Evolutionary conservation across 2,329 filamentous ascomycete species (phyloP), one percentile per base, ranked within the genome.

Genomic region (Epichloe coenophiala): DNA sequence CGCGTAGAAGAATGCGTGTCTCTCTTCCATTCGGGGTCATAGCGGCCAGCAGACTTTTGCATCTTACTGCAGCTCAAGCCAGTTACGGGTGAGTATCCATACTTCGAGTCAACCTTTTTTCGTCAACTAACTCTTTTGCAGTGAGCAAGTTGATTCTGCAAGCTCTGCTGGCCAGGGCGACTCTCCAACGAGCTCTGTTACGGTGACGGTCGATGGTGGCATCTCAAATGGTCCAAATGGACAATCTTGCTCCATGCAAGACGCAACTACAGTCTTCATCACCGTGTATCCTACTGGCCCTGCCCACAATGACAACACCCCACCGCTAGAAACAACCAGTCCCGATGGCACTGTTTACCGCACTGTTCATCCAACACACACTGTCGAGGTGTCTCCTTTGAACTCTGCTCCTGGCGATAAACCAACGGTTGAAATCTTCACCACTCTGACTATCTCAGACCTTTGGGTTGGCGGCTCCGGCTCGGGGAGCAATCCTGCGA

Each of bases 181-280:
- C 31, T 44, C 31, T 46, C 48, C 50, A 3, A 44, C 49, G 40
- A 50, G 51, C 23, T 47, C 49, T 23, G 21, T 51, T 17, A 52
- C 47, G n/a, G 51, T 52, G 23, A 49, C 40, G 19, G 47, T 42
- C 35, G 47, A 48, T 37, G 41, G 42, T 33, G 50, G 52, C 37
- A 47, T 45, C 37, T 49, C 54, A 4, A 50, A 40, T 27, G 52
- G 41, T 4, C 27, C 45, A 36, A 45, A 43, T 45, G 55, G 42
- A 40, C 58, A 62, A 45, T 71, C 66, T 23, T 76, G 74, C 56
- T 62, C 66, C 53, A 52, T 64, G 40, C 58, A 65, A 51, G 60
- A 60, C 7, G 69, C 68, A 37, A 68, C 65, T 37, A 76, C 74
- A 39, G 66, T 76, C 53, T 72, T 75, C 56, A 61, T 77, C 55